Percentiles rank a stretch among this genome's conserved stretches.
Conservation (phyloP, 2,329 filamentous ascomycete species). For the Diaporthe batatas region DNA sequence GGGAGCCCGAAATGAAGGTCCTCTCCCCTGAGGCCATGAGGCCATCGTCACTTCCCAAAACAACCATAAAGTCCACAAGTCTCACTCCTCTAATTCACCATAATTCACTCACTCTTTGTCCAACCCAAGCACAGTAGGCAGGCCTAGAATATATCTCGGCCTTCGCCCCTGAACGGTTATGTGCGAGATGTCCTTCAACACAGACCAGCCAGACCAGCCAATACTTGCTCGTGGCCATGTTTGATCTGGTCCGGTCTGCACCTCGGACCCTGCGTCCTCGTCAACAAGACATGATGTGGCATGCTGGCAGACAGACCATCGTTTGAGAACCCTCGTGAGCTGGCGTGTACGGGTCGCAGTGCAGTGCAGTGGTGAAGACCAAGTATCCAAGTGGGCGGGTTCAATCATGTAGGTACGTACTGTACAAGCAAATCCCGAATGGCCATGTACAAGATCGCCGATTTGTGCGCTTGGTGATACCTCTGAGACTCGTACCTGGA, state of each 20-base stretch:
- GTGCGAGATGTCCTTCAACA: not conserved
- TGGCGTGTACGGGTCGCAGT: too few relatives aligned
- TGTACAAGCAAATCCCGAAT: slow-evolving; percentile 8
- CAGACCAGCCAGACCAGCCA: not conserved
- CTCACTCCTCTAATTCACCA: not conserved
- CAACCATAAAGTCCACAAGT: slow-evolving; percentile 23
- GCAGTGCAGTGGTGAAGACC: too few relatives aligned
- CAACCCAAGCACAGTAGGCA: too few relatives aligned
- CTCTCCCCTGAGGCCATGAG: slow-evolving; percentile 24
- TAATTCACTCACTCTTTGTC: not conserved
- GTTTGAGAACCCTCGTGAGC: slow-evolving; percentile 16
- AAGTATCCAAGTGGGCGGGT: not conserved
- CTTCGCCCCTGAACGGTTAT: slow-evolving; percentile 21
- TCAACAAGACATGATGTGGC: not conserved
- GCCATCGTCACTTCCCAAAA: slow-evolving; percentile 36
- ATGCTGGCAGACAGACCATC: slow-evolving; percentile 9
- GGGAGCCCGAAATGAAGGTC: slow-evolving; percentile 31
- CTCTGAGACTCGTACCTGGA: not conserved
- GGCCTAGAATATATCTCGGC: not conserved
- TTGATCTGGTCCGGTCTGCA: too few relatives aligned
- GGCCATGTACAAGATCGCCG: slow-evolving; percentile 1
- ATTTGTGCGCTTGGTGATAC: not conserved
- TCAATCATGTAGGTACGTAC: slow-evolving; percentile 15
- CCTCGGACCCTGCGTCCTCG: not conserved
- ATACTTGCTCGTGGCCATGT: too few relatives aligned